Evolutionary conservation across 306 rosid genomes (phyloP).

Genomic region (Erythrophleum fordii): DNA sequence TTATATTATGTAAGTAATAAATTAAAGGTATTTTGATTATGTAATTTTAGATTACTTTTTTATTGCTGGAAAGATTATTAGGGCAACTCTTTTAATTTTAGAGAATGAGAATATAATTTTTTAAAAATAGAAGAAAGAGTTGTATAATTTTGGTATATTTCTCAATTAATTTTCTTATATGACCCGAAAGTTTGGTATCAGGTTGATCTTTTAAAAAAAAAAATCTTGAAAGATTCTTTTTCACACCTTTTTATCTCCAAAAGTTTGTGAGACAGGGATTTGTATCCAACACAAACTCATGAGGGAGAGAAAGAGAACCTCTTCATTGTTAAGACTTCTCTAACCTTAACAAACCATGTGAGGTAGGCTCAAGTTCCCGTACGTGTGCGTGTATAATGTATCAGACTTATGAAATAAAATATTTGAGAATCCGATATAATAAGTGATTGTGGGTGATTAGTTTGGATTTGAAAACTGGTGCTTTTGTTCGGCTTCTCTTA

Average conservation of each 20-base stretch:
- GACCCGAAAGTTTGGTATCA: constrained; percentile 10
- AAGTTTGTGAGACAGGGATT: constrained; percentile 31
- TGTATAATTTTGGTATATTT: no score
- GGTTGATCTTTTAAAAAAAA: constrained; percentile 30
- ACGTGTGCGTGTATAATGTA: constrained; percentile 26
- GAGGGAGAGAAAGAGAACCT: not conserved
- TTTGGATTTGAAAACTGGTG: constrained; percentile 48
- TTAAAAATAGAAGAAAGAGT: no score
- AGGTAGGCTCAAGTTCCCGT: constrained; percentile 62
- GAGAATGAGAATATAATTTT: no score
- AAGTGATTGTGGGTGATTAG: constrained; percentile 49
- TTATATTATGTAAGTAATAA: no score
- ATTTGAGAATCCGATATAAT: constrained; percentile 55
- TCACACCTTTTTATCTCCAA: constrained; percentile 13
- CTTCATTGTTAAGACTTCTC: no score
- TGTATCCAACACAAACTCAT: constrained; percentile 16
- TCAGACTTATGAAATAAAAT: not conserved
- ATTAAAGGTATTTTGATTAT: no score
- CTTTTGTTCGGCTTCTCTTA: constrained; percentile 17
- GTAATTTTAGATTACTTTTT: no score
- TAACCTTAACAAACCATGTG: no score
- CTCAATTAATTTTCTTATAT: not conserved
- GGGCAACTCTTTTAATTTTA: no score
- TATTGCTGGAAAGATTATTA: no score
- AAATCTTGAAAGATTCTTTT: constrained; percentile 55